phyloP scores from a whole-genome alignment of 2,329 filamentous ascomycete species.

The Hypoxylon sp. region DNA sequence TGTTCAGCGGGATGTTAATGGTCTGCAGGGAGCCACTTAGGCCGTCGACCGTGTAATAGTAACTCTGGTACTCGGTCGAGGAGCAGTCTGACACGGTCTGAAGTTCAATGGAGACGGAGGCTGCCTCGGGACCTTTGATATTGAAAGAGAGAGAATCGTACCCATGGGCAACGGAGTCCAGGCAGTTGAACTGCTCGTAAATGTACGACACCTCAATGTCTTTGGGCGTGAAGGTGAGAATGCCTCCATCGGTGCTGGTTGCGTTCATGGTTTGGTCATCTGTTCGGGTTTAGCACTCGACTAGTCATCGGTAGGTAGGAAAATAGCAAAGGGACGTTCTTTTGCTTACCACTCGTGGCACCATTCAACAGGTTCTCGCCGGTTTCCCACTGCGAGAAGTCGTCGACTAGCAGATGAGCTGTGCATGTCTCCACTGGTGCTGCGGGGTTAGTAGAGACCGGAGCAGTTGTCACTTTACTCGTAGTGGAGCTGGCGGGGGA shows the following conservation, averaged over 20 bases:
- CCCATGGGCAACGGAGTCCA: constrained; percentile 39
- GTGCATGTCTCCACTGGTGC: constrained; percentile 47
- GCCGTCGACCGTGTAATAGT: constrained; percentile 61
- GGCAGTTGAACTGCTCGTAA: constrained; percentile 52
- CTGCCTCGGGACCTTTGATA: constrained; percentile 52
- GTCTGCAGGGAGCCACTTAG: constrained; percentile 66
- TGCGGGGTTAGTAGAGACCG: constrained; percentile 13
- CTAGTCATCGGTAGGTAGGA: background rate
- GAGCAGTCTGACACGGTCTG: constrained; percentile 48
- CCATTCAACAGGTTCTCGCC: constrained; percentile 48
- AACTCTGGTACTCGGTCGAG: constrained; percentile 55
- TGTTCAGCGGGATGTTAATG: constrained; percentile 65
- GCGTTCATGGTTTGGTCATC: constrained; percentile 52
- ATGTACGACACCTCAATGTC: constrained; percentile 49
- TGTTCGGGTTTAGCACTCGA: constrained; percentile 32
- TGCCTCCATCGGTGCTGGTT: constrained; percentile 45
- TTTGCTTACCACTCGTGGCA: constrained; percentile 51
- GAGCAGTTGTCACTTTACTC: constrained; percentile 1
- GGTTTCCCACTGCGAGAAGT: constrained; percentile 53
- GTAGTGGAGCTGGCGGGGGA: background rate
- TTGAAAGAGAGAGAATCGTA: constrained; percentile 51
- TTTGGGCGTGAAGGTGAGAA: constrained; percentile 50
- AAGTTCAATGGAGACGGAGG: constrained; percentile 53
- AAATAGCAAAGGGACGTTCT: background rate
- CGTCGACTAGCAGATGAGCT: constrained; percentile 54